A percentile compares a stretch with the other conserved stretches of the same genome.
Evolutionary conservation across 768 basidiomycete genomes (phyloP).

Genomic region (Lactifluus rugatus): DNA sequence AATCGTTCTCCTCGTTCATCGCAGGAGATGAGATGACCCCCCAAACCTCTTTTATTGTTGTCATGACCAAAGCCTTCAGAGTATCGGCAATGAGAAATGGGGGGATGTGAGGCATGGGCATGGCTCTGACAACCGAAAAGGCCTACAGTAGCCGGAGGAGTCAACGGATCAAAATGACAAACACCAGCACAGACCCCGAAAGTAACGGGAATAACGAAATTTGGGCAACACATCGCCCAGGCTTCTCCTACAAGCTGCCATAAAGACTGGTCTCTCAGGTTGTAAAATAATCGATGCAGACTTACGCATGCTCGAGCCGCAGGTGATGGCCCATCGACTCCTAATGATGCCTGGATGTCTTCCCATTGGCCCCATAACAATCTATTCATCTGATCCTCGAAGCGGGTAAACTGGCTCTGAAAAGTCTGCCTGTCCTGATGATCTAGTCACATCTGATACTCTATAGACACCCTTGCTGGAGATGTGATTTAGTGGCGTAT

Average conservation of each 20-base stretch:
- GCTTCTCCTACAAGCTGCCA: neutral
- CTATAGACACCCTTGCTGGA: neutral
- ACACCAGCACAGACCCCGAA: neutral
- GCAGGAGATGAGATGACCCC: conserved; percentile 57
- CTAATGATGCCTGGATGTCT: neutral
- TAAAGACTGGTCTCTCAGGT: neutral
- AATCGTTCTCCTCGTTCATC: conserved; percentile 70
- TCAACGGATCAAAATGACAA: neutral
- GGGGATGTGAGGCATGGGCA: conserved; percentile 50
- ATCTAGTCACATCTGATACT: neutral
- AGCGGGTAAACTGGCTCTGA: neutral
- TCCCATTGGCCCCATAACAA: neutral
- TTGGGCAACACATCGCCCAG: neutral
- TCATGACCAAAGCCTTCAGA: conserved; percentile 39
- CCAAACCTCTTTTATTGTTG: conserved; percentile 53
- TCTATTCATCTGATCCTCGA: neutral
- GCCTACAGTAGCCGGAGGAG: neutral
- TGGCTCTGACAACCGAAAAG: conserved; percentile 33
- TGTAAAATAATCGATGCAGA: neutral
- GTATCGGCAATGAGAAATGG: conserved; percentile 40
- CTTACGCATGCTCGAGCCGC: neutral
- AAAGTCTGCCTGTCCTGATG: neutral
- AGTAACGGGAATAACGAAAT: neutral
- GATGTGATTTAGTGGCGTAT: neutral
- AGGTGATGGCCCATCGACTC: neutral